Base-by-base conservation (phyloP, 164 flowering plant species). In the Cinnamomum chago region DNA sequence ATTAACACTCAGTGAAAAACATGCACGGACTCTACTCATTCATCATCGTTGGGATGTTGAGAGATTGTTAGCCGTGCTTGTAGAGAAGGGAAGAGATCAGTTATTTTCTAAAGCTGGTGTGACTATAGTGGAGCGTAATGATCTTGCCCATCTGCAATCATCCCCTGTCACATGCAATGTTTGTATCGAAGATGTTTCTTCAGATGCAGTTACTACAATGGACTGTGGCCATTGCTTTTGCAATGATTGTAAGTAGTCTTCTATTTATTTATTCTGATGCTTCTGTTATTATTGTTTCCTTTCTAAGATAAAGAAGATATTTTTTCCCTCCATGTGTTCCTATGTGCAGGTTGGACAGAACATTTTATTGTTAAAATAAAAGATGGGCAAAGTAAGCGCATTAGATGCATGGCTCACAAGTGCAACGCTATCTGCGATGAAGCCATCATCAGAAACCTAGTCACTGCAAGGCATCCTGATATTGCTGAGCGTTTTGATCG, bases 361-460 rank as follows among this genome's bases (percentile, higher is more conserved):
- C 90, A 93, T 86, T 93, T 93, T 77, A 82, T 86, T 79, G 88
- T 89, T 33, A 90, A 89, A 78, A 94, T 94, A 77, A 90, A 84
- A 40, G 98, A 92, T 77, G 97, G 98, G 27, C 88, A 89, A 85
- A 94, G 97, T 80, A 87, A 78, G 79, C 90, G 90, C 72, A 84
- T 94, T 28, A 83, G 85, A 67, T 94, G 98, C 92, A 92, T 92
- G 95, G 93, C 89, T n/a, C 84, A 88, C 81, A 89, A 85, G 82
- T 94, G 98, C 84, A 84, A 88, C 81, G 87, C 90, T 55, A 84
- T 92, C 25, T 94, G 98, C 78, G 95, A 94, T 85, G 95, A 94
- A 81, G 85, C 85, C 50, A 81, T 83, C 72, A 76, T 94, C 52
- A 88, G 93, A 75, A 77, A 76, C 75, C 81, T 94, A 40, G 92